These are phyloP conservation scores for Suhomyces taliae DNA, from an alignment of 1,139 yeast genomes.

Conservation along the genomic window DNA sequence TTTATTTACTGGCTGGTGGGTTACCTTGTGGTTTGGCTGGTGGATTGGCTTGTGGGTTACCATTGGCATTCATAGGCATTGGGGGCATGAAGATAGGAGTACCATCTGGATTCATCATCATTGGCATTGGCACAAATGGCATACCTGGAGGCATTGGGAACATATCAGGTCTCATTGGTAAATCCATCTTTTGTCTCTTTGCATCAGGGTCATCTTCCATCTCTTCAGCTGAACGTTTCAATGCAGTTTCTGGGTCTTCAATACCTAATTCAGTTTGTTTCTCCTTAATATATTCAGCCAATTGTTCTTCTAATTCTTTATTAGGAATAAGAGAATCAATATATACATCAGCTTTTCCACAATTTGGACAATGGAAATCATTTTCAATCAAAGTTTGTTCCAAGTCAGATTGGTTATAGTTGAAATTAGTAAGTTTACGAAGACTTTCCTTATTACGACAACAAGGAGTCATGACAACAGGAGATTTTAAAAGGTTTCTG, in stretches of 20 bases:
- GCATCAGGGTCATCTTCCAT: slow-evolving; percentile 22
- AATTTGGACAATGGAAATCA: slow-evolving; percentile 90
- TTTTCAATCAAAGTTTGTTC: slow-evolving; percentile 76
- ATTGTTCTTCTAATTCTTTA: slow-evolving; percentile 53
- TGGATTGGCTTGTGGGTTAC: not conserved
- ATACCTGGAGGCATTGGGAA: slow-evolving; percentile 18
- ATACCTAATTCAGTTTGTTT: slow-evolving; percentile 43
- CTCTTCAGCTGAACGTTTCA: slow-evolving; percentile 27
- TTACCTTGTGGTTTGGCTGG: not conserved
- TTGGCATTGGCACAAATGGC: slow-evolving; percentile 19
- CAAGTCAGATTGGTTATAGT: slow-evolving; percentile 44
- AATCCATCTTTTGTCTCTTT: slow-evolving; percentile 32
- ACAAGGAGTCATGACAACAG: slow-evolving; percentile 82
- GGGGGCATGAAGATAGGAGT: slow-evolving; percentile 19
- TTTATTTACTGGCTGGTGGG: too few species aligned
- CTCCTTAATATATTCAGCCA: slow-evolving; percentile 51
- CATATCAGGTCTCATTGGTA: slow-evolving; percentile 22
- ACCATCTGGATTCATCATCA: slow-evolving; percentile 1
- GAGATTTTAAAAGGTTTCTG: slow-evolving; percentile 61
- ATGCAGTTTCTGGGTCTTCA: slow-evolving; percentile 32
- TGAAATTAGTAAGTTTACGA: slow-evolving; percentile 44
- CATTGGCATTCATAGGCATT: slow-evolving; percentile 3
- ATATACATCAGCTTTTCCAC: slow-evolving; percentile 70
- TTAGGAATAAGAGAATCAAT: slow-evolving; percentile 71
- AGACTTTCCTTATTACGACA: slow-evolving; percentile 61